Evolutionary conservation across 2,329 filamentous ascomycete genomes (phyloP), one percentile per base, ranked within the genome.

Genomic region (Aulographum hederae): DNA sequence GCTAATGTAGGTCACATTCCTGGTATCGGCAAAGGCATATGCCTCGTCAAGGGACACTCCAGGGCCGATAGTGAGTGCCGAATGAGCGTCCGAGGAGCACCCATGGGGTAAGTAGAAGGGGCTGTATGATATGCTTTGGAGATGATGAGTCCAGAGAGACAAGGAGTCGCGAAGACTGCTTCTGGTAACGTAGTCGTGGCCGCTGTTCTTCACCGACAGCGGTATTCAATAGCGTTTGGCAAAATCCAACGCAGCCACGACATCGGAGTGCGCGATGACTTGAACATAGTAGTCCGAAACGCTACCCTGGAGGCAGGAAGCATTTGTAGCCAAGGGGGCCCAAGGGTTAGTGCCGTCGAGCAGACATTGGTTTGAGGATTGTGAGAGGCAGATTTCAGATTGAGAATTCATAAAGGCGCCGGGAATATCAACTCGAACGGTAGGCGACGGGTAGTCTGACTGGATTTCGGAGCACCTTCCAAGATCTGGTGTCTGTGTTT

Each of bases 21-120:
- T 35, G 6, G 33, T 18, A 3, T 43, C 25, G 6, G 46, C 48
- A 17, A 48, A 49, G 3, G 27, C 33, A 20, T 44, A 44, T 2
- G 43, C 39, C 18, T 46, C 43, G 10, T 38, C 44, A 8, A 46
- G 45, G 29, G 38, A 46, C 27, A 42, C 44, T 8, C 50, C 50
- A 1, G 50, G 44, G 2, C 41, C 50, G 12, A 42, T 38, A 0
- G 46, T 51, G 19, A 51, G 38, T 23, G 42, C 39, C 16, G 40
- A 38, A 4, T 39, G 34, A 5, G 33, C 21, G 8, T 25, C 8
- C 21, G 8, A 8, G 8, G 8, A 8, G n/a, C 21, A 25, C 8
- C 21, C n/a, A 25, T 25, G 8, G 21, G 21, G 21, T 8, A 25
- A 8, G 21, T 8, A 25, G 8, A n/a, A 8, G n/a, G 8, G 8